phyloP scores from a whole-genome alignment of 495 filamentous ascomycete genomes.

The Penicillium tannophilum region DNA sequence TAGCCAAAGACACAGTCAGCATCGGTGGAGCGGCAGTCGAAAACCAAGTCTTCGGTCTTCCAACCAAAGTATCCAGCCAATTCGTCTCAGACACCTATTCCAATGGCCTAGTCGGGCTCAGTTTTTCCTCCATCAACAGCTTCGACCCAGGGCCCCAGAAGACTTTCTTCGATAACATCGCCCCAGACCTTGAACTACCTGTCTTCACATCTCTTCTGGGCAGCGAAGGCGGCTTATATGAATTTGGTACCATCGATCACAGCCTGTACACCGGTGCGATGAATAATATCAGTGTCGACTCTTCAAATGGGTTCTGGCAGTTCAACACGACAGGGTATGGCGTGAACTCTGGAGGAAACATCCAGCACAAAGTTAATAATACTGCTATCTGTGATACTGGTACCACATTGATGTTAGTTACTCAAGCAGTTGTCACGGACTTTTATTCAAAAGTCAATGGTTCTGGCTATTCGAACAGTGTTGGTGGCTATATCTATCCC shows the following conservation, averaged over 20 bases:
- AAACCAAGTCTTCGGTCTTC: slow-evolving; percentile 71
- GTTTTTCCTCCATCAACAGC: slow-evolving; percentile 74
- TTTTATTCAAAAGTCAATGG: slow-evolving; percentile 67
- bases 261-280: slow-evolving; percentile 66
- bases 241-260: slow-evolving; percentile 73
- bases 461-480: slow-evolving; percentile 47
- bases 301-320: slow-evolving; percentile 72
- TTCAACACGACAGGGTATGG: slow-evolving; percentile 61
- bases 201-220: slow-evolving; percentile 75
- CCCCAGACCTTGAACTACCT: slow-evolving; percentile 61
- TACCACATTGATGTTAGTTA: slow-evolving; percentile 71
- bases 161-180: slow-evolving; percentile 83
- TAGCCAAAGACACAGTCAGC: slow-evolving; percentile 72
- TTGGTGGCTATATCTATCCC: slow-evolving; percentile 67
- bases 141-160: slow-evolving; percentile 66
- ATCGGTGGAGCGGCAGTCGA: slow-evolving; percentile 71
- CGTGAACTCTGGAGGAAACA: too few relatives aligned
- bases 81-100: slow-evolving; percentile 63
- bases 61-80: slow-evolving; percentile 59
- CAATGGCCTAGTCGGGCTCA: slow-evolving; percentile 79
- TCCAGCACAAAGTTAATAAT: too few relatives aligned
- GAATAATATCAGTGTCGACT: slow-evolving; percentile 64
- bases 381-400: slow-evolving; percentile 71
- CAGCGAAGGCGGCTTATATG: slow-evolving; percentile 65
- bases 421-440: slow-evolving; percentile 55